Evolutionary conservation across 176 grass and related monocot genomes (phyloP).

Genomic region (Chloris gayana): DNA sequence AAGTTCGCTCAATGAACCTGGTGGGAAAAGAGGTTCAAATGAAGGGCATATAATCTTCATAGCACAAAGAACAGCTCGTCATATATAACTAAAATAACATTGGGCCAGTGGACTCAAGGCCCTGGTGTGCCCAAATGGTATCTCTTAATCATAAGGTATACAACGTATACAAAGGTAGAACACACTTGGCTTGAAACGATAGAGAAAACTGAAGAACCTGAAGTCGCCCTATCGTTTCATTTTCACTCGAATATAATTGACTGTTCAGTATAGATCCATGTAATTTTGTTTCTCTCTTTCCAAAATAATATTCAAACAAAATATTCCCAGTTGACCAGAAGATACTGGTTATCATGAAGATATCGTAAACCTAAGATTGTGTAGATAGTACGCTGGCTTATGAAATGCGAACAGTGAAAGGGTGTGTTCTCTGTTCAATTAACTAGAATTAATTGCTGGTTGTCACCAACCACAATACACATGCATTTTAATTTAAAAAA

Average conservation of each 20-base stretch:
- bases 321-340: background rate
- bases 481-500: background rate
- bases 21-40: constrained; percentile 1
- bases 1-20: background rate
- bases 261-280: background rate
- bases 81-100: background rate
- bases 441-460: background rate
- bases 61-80: constrained; percentile 2
- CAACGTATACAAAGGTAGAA: background rate
- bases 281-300: constrained; percentile 6
- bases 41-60: constrained; percentile 12
- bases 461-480: background rate
- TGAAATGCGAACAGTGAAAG: constrained; percentile 6
- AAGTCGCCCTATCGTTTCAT: background rate
- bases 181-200: background rate
- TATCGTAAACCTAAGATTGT: background rate
- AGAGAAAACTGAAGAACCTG: background rate
- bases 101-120: background rate
- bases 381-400: too few relatives aligned
- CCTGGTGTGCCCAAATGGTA: too few relatives aligned
- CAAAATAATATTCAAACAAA: constrained; percentile 2
- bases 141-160: background rate
- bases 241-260: constrained; percentile 15
- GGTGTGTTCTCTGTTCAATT: constrained; percentile 20
- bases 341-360: background rate